A percentile compares a stretch with the other conserved stretches of the same genome.
Conservation (phyloP, 495 filamentous ascomycete genomes). For the Aspergillus ostianus region DNA sequence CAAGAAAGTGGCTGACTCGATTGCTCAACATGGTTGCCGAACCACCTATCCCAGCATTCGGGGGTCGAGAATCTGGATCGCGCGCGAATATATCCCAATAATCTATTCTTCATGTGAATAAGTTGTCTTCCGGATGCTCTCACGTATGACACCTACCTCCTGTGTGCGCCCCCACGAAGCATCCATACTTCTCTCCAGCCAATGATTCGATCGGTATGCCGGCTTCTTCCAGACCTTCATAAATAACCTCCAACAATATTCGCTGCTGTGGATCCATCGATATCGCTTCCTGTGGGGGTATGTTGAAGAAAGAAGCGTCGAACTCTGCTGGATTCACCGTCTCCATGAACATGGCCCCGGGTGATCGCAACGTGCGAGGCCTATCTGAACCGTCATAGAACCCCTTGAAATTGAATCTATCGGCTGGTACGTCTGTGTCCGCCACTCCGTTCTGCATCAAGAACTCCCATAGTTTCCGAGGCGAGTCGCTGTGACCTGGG, state of each 20-base stretch:
- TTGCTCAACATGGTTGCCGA: conserved; percentile 28
- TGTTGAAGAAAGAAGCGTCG: conserved; percentile 50
- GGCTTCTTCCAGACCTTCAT: conserved; percentile 22
- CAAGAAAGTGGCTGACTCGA: conserved; percentile 30
- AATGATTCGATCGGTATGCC: conserved; percentile 21
- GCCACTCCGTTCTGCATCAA: conserved; percentile 10
- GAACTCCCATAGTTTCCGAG: conserved; percentile 12
- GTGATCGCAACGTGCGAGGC: conserved; percentile 6
- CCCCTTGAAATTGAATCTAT: conserved; percentile 6
- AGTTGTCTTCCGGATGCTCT: not conserved
- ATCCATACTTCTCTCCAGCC: conserved; percentile 13
- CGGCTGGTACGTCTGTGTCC: conserved; percentile 4
- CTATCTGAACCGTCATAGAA: conserved; percentile 10
- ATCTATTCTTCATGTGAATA: conserved; percentile 7
- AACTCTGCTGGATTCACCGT: conserved; percentile 25
- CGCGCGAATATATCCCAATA: conserved; percentile 25
- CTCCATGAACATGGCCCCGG: conserved; percentile 16
- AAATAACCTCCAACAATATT: conserved; percentile 50
- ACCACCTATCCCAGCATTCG: conserved; percentile 20
- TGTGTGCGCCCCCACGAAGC: conserved; percentile 19
- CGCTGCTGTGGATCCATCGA: conserved; percentile 61
- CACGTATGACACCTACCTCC: conserved; percentile 1
- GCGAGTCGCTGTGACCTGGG: conserved; percentile 11
- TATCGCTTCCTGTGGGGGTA: conserved; percentile 40
- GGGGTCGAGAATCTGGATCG: conserved; percentile 27